Percentiles rank a stretch among this genome's conserved stretches.
These are phyloP conservation scores for Dendrobium catenatum DNA, from an alignment of 106 monocot species.

Conservation along the genomic window DNA sequence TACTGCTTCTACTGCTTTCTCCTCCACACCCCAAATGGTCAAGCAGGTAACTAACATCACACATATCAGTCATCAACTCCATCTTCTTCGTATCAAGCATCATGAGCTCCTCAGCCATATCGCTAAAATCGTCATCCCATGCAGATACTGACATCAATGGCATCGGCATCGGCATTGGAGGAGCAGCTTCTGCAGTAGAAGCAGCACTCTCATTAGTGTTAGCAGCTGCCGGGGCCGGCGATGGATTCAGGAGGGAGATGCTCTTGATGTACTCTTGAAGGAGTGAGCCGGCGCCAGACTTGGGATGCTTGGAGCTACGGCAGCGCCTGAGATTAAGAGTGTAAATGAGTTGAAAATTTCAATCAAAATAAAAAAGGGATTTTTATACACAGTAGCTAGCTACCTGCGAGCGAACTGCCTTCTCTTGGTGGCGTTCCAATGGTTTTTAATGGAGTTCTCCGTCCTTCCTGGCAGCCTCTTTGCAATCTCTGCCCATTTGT, in stretches of 20 bases:
- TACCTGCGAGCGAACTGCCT: constrained; percentile 39
- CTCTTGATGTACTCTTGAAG: constrained; percentile 72
- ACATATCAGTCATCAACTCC: background rate
- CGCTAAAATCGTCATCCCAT: constrained; percentile 1
- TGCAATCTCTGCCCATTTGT: constrained; percentile 91
- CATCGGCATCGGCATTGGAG: background rate
- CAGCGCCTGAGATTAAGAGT: background rate
- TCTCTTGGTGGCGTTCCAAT: constrained; percentile 92
- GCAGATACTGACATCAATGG: background rate
- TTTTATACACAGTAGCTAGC: background rate
- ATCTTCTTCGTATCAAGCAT: background rate
- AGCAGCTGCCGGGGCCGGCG: background rate
- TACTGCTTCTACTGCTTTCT: background rate
- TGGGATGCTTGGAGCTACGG: constrained; percentile 19
- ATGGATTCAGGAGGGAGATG: constrained; percentile 18
- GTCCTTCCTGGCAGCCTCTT: constrained; percentile 79
- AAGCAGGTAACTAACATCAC: background rate
- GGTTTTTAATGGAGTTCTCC: constrained; percentile 96
- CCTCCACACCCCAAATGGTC: background rate
- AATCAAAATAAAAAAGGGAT: no score
- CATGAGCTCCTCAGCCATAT: constrained; percentile 1
- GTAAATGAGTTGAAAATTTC: background rate
- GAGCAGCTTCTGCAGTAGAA: background rate
- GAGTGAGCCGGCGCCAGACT: constrained; percentile 31
- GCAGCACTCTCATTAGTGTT: background rate